Conservation (phyloP, 495 filamentous ascomycete species). For the Staphylotrichum longicolle region DNA sequence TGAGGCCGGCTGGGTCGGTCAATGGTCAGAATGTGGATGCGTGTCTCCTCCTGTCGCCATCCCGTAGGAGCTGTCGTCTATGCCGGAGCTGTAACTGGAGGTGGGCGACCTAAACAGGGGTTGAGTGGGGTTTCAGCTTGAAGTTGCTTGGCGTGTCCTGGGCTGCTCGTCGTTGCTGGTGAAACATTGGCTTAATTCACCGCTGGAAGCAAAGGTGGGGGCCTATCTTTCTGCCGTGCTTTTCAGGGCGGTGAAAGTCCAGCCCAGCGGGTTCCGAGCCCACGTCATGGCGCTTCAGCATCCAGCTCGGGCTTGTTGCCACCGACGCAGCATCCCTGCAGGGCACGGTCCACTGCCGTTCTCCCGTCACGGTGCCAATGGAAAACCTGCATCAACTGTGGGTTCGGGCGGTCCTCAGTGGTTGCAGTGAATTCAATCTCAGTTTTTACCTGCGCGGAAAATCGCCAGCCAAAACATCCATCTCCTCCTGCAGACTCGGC, state of each 20-base stretch:
- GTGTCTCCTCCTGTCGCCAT: not conserved
- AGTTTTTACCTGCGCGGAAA: slow-evolving; percentile 23
- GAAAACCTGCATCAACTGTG: slow-evolving; percentile 22
- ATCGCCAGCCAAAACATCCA: slow-evolving; percentile 8
- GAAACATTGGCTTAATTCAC: slow-evolving; percentile 1
- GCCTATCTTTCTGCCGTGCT: not conserved
- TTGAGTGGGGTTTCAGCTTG: slow-evolving; percentile 5
- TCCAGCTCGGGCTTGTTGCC: slow-evolving; percentile 15
- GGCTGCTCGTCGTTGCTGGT: not conserved
- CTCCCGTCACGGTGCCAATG: slow-evolving; percentile 8
- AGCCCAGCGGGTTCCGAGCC: not conserved
- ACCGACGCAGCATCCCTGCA: slow-evolving; percentile 6
- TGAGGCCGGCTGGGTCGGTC: not conserved
- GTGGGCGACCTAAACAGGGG: not conserved
- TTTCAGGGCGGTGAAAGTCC: slow-evolving; percentile 5
- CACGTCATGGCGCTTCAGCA: slow-evolving; percentile 17
- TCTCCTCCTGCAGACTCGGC: slow-evolving; percentile 11
- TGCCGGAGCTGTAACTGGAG: not conserved
- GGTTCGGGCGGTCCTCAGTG: slow-evolving; percentile 3
- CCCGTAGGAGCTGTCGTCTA: not conserved
- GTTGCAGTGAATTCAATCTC: slow-evolving; percentile 18
- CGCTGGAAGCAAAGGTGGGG: not conserved
- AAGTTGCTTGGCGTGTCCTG: not conserved
- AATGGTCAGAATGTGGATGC: not conserved
- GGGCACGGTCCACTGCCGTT: slow-evolving; percentile 22